A percentile compares a stretch with the other conserved stretches of the same genome.
Evolutionary conservation across 345 rosid species (phyloP).

Genomic region (Syzygium grande): DNA sequence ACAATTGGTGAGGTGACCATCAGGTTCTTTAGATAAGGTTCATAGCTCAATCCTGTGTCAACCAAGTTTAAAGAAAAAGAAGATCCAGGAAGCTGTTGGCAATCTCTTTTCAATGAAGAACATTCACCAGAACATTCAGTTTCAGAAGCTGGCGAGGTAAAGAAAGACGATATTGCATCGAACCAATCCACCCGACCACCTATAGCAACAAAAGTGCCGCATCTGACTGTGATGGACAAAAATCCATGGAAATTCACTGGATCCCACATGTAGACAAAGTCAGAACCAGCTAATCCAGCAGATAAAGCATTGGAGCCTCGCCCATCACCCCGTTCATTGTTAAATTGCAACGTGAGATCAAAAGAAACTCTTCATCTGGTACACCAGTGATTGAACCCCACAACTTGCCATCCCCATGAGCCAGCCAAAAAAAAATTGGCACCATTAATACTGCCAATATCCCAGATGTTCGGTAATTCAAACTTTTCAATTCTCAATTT

Average conservation of each 20-base stretch:
- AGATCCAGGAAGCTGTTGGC: slow-evolving; percentile 15
- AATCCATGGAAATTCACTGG: slow-evolving; percentile 34
- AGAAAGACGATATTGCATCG: slow-evolving; percentile 60
- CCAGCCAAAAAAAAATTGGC: slow-evolving; percentile 60
- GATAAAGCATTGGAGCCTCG: slow-evolving; percentile 89
- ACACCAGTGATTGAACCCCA: slow-evolving; percentile 61
- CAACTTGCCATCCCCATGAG: slow-evolving; percentile 73
- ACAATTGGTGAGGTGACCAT: slow-evolving; percentile 1
- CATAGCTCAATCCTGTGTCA: slow-evolving; percentile 84
- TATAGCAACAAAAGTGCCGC: slow-evolving; percentile 74
- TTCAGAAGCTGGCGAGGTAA: slow-evolving; percentile 36
- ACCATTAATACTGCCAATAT: slow-evolving; percentile 57
- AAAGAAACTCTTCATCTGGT: slow-evolving; percentile 51
- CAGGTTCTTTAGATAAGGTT: slow-evolving; percentile 46
- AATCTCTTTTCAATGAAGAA: slow-evolving; percentile 16
- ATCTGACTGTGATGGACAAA: slow-evolving; percentile 54
- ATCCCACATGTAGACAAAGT: slow-evolving; percentile 56
- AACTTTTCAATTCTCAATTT: slow-evolving; percentile 55
- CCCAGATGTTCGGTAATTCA: slow-evolving; percentile 51
- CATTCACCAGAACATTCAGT: slow-evolving; percentile 17
- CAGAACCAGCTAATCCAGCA: slow-evolving; percentile 80
- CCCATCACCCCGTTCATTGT: slow-evolving; percentile 90
- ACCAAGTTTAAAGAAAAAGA: slow-evolving; percentile 70
- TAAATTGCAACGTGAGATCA: slow-evolving; percentile 76
- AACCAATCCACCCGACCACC: slow-evolving; percentile 98